Evolutionary conservation across 1,139 yeast genomes (phyloP).

Genomic region (Debaryomyces sp.): DNA sequence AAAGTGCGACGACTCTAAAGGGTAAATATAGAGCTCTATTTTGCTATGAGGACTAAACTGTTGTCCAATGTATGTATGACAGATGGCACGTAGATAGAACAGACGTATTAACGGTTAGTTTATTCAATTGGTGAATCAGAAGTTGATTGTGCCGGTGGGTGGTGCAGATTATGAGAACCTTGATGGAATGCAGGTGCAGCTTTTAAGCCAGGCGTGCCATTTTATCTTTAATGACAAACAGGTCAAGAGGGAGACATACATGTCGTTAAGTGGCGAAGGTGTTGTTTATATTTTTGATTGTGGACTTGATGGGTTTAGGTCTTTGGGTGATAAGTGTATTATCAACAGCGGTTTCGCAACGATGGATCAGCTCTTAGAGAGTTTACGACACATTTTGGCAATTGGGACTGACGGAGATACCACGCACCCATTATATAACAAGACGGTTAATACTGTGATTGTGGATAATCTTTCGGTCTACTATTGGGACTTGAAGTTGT

Average conservation of each 20-base stretch:
- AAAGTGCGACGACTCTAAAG: neutral
- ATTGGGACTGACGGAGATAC: neutral
- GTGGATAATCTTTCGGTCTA: slow-evolving; percentile 33
- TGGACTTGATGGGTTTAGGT: slow-evolving; percentile 5
- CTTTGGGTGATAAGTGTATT: neutral
- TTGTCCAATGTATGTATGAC: slow-evolving; percentile 1
- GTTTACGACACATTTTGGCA: slow-evolving; percentile 5
- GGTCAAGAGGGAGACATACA: slow-evolving; percentile 5
- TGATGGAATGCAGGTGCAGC: neutral
- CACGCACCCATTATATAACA: neutral
- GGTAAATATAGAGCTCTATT: neutral
- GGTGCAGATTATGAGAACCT: neutral
- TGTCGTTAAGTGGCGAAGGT: neutral
- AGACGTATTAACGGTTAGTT: neutral
- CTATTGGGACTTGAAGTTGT: slow-evolving; percentile 34
- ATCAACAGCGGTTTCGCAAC: neutral
- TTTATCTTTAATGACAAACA: slow-evolving; percentile 8
- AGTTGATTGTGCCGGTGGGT: slow-evolving; percentile 1
- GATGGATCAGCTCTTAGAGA: slow-evolving; percentile 9
- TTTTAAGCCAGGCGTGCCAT: slow-evolving; percentile 11
- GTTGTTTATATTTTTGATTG: slow-evolving; percentile 10
- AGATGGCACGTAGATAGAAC: neutral
- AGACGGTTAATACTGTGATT: slow-evolving; percentile 22
- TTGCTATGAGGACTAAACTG: slow-evolving; percentile 1
- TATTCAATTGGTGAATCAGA: slow-evolving; percentile 1